phyloP scores from a whole-genome alignment of 2,329 filamentous ascomycete genomes.

The Curvularia sp. region DNA sequence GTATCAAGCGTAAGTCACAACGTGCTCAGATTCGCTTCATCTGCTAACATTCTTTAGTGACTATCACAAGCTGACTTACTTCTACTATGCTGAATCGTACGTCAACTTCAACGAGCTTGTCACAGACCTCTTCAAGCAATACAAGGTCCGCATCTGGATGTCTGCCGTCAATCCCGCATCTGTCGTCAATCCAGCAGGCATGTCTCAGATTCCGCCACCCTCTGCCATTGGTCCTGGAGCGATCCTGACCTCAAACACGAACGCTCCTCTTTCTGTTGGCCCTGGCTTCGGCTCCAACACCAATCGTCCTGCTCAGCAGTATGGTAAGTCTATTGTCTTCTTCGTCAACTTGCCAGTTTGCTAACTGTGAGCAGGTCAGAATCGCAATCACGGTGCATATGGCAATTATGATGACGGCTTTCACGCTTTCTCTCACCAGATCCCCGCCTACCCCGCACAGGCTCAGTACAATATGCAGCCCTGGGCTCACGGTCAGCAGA shows the following conservation, averaged over 20 bases:
- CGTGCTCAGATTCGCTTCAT: constrained; percentile 28
- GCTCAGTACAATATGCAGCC: constrained; percentile 36
- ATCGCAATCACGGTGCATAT: constrained; percentile 27
- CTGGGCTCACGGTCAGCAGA: constrained; percentile 36
- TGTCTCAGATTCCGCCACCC: constrained; percentile 45
- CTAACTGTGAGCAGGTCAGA: constrained; percentile 30
- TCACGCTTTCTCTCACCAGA: constrained; percentile 44
- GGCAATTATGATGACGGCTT: constrained; percentile 37
- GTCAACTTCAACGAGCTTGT: constrained; percentile 99
- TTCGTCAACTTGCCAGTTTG: neutral
- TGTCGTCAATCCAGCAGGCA: constrained; percentile 61
- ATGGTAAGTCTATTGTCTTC: constrained; percentile 29
- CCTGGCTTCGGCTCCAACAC: constrained; percentile 43
- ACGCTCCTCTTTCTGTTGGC: constrained; percentile 38
- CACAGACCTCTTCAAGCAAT: constrained; percentile 97
- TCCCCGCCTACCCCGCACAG: constrained; percentile 36
- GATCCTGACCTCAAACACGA: constrained; percentile 37
- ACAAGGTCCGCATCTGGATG: constrained; percentile 99
- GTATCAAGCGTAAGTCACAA: constrained; percentile 87
- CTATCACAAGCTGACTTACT: constrained; percentile 98
- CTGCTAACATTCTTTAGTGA: constrained; percentile 67
- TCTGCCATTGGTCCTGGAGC: constrained; percentile 51
- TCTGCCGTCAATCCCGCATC: constrained; percentile 98
- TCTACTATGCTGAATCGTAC: constrained; percentile 97
- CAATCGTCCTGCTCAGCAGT: constrained; percentile 37